Conservation (phyloP, 805 yeast species). For the Kodamaea neixiangensis region DNA sequence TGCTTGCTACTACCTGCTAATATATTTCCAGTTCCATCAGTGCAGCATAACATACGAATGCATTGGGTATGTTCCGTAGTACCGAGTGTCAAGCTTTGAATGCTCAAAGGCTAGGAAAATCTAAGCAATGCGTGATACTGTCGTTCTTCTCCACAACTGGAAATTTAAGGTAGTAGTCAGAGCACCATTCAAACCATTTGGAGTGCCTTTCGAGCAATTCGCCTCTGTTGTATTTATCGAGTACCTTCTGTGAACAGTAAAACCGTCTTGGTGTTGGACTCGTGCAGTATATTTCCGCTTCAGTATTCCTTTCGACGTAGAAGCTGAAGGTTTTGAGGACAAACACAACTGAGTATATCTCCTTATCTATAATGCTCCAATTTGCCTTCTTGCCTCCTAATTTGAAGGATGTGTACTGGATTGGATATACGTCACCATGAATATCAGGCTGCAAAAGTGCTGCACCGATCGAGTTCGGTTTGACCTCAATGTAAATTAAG, state of each 20-base stretch:
- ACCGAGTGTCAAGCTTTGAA: not conserved
- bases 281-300: not conserved
- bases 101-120: too few relatives aligned
- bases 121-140: not conserved
- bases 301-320: not conserved
- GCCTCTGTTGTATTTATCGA: not conserved
- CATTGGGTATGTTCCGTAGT: not conserved
- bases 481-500: not conserved
- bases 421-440: not conserved
- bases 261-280: not conserved
- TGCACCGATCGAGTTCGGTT: not conserved
- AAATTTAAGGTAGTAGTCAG: not conserved
- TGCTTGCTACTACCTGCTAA: too few relatives aligned
- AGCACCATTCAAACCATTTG: constrained; percentile 2
- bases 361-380: not conserved
- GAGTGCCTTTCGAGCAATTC: not conserved
- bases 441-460: constrained; percentile 1
- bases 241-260: not conserved
- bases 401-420: not conserved
- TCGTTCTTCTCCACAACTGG: not conserved
- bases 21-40: not conserved
- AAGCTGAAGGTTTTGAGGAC: not conserved
- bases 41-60: not conserved
- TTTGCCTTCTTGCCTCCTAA: not conserved
- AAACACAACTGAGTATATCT: not conserved